phyloP scores from a whole-genome alignment of 169 alveolate genomes.

The Cryptosporidium sp. region DNA sequence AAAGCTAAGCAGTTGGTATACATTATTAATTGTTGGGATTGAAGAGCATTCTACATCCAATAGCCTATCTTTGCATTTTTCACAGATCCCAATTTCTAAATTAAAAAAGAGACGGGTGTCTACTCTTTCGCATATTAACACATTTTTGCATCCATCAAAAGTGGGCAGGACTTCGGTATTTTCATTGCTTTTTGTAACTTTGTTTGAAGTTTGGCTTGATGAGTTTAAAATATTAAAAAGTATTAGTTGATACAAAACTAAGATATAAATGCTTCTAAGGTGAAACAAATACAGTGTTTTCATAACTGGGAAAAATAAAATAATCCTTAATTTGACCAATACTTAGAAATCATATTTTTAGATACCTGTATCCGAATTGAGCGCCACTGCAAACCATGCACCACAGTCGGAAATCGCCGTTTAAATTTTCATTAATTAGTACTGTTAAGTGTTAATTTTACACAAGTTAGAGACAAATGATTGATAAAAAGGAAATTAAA shows the following conservation, averaged over 20 bases:
- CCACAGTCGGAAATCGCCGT: not conserved
- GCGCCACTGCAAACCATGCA: not conserved
- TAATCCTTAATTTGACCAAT: not conserved
- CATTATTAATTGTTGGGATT: not conserved
- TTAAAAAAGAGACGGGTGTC: not conserved
- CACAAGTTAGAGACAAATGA: not conserved
- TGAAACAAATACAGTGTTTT: not conserved
- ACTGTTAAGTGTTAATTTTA: too few relatives aligned
- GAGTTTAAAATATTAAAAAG: not conserved
- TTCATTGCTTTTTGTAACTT: not conserved
- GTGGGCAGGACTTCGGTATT: not conserved
- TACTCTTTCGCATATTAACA: not conserved
- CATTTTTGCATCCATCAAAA: not conserved
- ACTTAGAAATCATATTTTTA: not conserved
- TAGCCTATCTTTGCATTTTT: not conserved
- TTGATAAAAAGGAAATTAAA: not conserved
- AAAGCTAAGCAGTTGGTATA: constrained; percentile 3
- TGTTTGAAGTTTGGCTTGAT: not conserved
- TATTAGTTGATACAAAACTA: not conserved
- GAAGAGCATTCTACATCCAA: not conserved
- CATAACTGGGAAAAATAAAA: not conserved
- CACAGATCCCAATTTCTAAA: not conserved
- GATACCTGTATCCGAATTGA: constrained; percentile 5
- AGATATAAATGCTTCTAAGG: not conserved
- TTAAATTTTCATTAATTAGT: not conserved